A percentile compares a stretch with the other conserved stretches of the same genome.
phyloP scores from a whole-genome alignment of 345 rosid genomes.

The Dipteronia sinensis region DNA sequence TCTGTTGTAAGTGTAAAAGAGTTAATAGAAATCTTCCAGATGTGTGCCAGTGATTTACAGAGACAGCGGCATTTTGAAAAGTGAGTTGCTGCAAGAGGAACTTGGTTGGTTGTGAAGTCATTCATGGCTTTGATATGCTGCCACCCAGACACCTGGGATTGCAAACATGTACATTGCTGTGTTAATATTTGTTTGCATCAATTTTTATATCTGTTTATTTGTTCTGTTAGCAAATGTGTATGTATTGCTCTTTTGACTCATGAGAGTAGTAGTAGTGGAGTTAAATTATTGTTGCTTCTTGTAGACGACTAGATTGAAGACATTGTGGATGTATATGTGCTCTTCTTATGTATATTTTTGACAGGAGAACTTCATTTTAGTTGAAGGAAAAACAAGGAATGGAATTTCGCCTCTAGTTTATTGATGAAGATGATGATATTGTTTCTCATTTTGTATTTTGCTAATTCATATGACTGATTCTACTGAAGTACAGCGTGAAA shows the following conservation, averaged over 20 bases:
- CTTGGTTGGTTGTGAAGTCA: not conserved
- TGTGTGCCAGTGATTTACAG: not conserved
- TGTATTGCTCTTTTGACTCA: no score
- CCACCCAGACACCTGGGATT: not conserved
- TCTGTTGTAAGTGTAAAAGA: not conserved
- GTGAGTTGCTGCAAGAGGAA: not conserved
- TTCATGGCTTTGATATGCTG: not conserved
- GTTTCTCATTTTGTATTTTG: not conserved
- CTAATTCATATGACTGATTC: no score
- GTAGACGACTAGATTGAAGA: not conserved
- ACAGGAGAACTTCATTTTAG: not conserved
- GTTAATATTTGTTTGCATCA: not conserved
- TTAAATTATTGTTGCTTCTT: not conserved
- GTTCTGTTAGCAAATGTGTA: not conserved
- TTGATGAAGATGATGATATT: not conserved
- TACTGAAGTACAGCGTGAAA: not conserved
- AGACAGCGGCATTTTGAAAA: not conserved
- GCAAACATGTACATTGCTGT: not conserved
- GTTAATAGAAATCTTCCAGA: not conserved
- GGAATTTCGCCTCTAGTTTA: not conserved
- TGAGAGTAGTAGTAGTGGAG: not conserved
- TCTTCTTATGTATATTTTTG: not conserved
- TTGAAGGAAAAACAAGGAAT: not conserved
- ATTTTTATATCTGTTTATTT: not conserved
- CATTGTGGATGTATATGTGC: not conserved